These are phyloP conservation scores for Umbilicaria muhlenbergii DNA, from an alignment of 495 filamentous ascomycete species.

Conservation along the genomic window DNA sequence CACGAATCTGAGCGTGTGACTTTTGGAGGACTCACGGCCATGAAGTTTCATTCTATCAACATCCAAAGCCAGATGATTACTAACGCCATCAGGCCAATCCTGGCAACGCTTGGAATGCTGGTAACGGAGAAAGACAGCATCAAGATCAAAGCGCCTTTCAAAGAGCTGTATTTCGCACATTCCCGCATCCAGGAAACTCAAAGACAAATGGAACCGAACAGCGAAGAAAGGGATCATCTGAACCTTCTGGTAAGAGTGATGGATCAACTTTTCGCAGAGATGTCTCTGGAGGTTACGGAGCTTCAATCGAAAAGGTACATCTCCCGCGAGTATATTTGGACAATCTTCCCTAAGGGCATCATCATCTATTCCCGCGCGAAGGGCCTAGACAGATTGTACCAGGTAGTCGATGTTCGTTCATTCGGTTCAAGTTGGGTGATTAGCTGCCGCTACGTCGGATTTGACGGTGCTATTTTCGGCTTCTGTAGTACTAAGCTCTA, in stretches of 20 bases:
- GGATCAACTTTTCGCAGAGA: constrained; percentile 21
- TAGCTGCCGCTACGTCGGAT: constrained; percentile 13
- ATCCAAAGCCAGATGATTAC: constrained; percentile 22
- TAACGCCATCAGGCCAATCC: constrained; percentile 16
- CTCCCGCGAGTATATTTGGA: constrained; percentile 21
- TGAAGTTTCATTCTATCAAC: constrained; percentile 21
- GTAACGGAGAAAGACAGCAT: constrained; percentile 18
- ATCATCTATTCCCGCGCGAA: constrained; percentile 16
- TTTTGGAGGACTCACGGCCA: constrained; percentile 16
- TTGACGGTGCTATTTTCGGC: constrained; percentile 17
- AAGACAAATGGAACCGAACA: constrained; percentile 5
- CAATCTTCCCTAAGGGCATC: constrained; percentile 19
- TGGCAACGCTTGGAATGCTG: constrained; percentile 17
- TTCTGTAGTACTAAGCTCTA: constrained; percentile 13
- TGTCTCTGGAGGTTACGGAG: constrained; percentile 13
- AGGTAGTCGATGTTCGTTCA: constrained; percentile 14
- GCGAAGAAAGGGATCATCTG: too few relatives aligned
- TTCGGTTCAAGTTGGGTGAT: constrained; percentile 4
- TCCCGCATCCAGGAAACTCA: constrained; percentile 17
- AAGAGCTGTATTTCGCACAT: constrained; percentile 21
- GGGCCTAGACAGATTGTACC: constrained; percentile 19
- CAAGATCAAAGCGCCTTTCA: constrained; percentile 20
- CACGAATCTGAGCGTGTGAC: constrained; percentile 13
- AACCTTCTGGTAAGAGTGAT: constrained; percentile 19
- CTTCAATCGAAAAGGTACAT: constrained; percentile 17